Conservation (phyloP, 805 yeast genomes). For the Ascoidea tarda region DNA sequence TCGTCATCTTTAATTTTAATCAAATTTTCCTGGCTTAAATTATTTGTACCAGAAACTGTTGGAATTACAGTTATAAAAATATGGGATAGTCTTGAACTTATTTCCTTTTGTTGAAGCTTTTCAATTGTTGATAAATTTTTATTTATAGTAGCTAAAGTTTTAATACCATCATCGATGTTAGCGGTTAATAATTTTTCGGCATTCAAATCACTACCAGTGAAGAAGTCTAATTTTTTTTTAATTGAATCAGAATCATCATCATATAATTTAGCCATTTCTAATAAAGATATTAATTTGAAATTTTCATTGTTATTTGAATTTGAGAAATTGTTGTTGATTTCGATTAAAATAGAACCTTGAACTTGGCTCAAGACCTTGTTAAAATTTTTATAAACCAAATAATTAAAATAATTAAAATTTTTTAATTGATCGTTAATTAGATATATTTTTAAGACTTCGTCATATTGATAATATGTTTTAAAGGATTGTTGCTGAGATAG, state of each 20-base stretch:
- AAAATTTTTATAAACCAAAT: conserved; percentile 34
- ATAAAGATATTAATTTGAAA: conserved; percentile 5
- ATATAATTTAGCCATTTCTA: conserved; percentile 9
- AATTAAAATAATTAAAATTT: conserved; percentile 22
- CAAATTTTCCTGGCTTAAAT: conserved; percentile 12
- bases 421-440: conserved; percentile 27
- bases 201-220: conserved; percentile 63
- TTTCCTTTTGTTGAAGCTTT: background rate
- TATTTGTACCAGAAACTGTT: conserved; percentile 22
- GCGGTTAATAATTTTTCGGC: conserved; percentile 86
- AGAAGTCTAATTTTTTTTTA: conserved; percentile 45
- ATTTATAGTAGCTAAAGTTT: conserved; percentile 15
- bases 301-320: too few species aligned
- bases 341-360: conserved; percentile 52
- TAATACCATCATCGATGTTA: conserved; percentile 64
- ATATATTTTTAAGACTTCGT: conserved; percentile 23
- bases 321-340: conserved; percentile 24
- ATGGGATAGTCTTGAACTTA: conserved; percentile 28
- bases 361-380: conserved; percentile 49
- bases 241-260: conserved; percentile 11
- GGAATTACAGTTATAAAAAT: conserved; percentile 64
- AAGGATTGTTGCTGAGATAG: background rate
- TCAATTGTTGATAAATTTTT: background rate
- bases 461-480: background rate
- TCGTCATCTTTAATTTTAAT: conserved; percentile 23